Base-by-base conservation (phyloP, 805 yeast genomes). In the Pichia nakasei region DNA sequence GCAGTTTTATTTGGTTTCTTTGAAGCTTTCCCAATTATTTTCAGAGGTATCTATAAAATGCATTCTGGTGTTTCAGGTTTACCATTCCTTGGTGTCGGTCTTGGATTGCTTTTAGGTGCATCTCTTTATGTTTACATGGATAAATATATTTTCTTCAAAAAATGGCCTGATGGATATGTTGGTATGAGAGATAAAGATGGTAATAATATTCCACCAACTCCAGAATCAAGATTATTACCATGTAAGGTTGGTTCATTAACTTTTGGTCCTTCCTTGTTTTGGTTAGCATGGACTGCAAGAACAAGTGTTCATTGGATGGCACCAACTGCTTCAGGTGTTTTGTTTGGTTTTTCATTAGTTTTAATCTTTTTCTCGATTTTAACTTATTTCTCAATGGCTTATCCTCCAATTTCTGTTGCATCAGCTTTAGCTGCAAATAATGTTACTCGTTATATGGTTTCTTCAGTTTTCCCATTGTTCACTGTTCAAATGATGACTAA, bases 401-500 rank as follows among this genome's bases (percentile, higher is more conserved):
- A 78, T 60, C 91, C 93, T 22, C 87, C 91, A 38, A 62, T 78
- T 29, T 72, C 74, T 29, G 82, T 86, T 20, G 95, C 96, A 0
- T 80, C 91, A n/a, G 91, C 94, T 3, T 62, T 86, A 48, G 95
- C 95, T 31, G 96, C 95, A 13, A 88, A 87, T 64, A 85, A 85
- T 59, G 68, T 88, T 56, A 62, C 81, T 45, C 75, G 96, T 65
- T 86, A 85, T 58, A 52, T 81, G 27, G 59, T 83, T 48, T 86
- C 94, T 9, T 78, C 86, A 7, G 85, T 80, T 19, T 81, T 88
- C 70, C 96, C 96, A 44, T 68, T 88, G 47, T 87, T 88, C 65
- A 84, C 88, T 1, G 75, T 79, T 19, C 96, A 87, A 64, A 85
- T 88, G 95, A 81, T 82, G 66, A 59, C 72, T 18, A 78, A 71